Evolutionary conservation across 371 early-diverging fungal genomes (phyloP), one percentile per base, ranked within the genome.

Genomic region (Mortierella sp.): DNA sequence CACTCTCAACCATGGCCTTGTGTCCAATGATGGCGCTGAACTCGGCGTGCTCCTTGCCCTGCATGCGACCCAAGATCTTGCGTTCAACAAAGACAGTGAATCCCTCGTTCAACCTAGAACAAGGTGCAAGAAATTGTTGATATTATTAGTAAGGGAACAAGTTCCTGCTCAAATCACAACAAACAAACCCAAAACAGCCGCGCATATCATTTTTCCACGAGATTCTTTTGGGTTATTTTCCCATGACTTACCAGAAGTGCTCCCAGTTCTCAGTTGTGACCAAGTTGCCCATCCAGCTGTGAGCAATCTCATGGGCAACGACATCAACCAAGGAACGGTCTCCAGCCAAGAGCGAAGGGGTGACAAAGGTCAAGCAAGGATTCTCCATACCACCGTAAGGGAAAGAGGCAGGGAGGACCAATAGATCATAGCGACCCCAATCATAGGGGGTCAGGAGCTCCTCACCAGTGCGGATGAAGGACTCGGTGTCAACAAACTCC

Each of bases 381-480:
- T 98, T 98, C 92, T 99, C 99, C 99, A 99, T 99, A 77, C 99
- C 99, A 76, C 99, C 99, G 78, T 95, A 98, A 16, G 98, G 98
- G 95, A 92, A 98, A 75, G 91, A 95, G 63, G 87, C 75, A 46
- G 88, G 89, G 48, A 96, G 91, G 32, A 98, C 95, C 76, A 99
- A 91, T 72, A 99, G 89, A 88, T 99, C 99, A 88, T 98, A 99
- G 77, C 96, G 93, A 41, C 98, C 98, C 99, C 99, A 99, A 82
- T 94, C 95, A 83, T 99, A 99, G 41, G 97, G 97, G 68, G 96
- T 97, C 75, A 98, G 89, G 46, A 97, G 88, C 18, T 91, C 89
- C 89, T 98, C 98, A 49, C 97, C 98, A 6, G 93, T 95, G 72
- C 89, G 88, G 77, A 99, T 93, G 80, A 97, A 98, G 51, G 85